Evolutionary conservation across 805 yeast genomes (phyloP).

Genomic region (Candida loeiensis): DNA sequence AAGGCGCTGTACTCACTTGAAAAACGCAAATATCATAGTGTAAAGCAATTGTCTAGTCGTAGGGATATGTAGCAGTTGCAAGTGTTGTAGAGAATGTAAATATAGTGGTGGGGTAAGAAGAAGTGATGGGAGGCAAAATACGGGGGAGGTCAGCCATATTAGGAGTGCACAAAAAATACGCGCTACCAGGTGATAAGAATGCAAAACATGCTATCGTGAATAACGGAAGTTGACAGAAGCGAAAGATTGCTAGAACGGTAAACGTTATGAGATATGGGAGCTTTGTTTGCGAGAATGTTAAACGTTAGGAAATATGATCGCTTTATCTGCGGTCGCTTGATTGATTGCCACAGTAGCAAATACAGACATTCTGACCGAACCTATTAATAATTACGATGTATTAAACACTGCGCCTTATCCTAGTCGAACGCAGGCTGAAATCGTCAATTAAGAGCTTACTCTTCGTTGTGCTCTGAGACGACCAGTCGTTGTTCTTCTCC

Average conservation of each 20-base stretch:
- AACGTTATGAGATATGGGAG: too few relatives aligned
- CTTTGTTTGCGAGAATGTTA: too few relatives aligned
- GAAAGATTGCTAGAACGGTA: too few relatives aligned
- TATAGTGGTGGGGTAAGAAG: background rate
- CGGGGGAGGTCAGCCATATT: conserved; percentile 4
- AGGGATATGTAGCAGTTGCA: too few relatives aligned
- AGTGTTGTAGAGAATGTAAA: background rate
- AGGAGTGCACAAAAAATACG: conserved; percentile 2
- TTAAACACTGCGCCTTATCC: too few relatives aligned
- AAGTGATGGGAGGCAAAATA: conserved; percentile 1
- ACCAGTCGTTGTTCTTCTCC: background rate
- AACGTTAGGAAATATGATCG: too few relatives aligned
- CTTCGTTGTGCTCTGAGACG: background rate
- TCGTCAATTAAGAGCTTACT: background rate
- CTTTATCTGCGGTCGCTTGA: too few relatives aligned
- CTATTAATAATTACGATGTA: too few relatives aligned
- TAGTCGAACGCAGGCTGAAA: background rate
- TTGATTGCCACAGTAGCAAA: too few relatives aligned
- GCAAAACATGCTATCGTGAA: background rate
- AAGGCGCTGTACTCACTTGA: conserved; percentile 16
- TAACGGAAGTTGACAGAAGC: too few relatives aligned
- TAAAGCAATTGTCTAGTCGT: background rate
- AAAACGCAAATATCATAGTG: conserved; percentile 15
- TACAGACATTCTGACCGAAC: too few relatives aligned
- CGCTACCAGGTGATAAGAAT: background rate